phyloP scores from a whole-genome alignment of 352 stramenopile species.

The Phytophthora pisi region DNA sequence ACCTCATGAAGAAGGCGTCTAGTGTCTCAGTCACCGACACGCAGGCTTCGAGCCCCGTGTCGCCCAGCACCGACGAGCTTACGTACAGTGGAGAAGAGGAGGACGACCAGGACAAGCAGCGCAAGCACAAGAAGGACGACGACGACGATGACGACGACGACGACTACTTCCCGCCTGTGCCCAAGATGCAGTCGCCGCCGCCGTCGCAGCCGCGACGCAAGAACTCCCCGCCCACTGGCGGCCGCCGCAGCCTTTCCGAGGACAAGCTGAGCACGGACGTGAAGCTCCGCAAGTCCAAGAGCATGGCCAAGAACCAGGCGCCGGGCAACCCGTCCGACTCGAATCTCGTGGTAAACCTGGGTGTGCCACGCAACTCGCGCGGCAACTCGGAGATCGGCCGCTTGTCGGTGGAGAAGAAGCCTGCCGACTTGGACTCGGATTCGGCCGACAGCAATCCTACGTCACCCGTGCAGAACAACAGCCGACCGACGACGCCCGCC shows the following conservation, averaged over 20 bases:
- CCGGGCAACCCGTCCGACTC: slow-evolving; percentile 25
- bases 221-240: slow-evolving; percentile 11
- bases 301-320: slow-evolving; percentile 37
- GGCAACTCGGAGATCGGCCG: slow-evolving; percentile 46
- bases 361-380: slow-evolving; percentile 35
- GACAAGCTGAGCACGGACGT: slow-evolving; percentile 17
- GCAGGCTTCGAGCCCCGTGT: slow-evolving; percentile 35
- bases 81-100: slow-evolving; percentile 31
- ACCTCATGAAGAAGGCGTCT: slow-evolving; percentile 70
- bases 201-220: slow-evolving; percentile 10
- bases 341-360: slow-evolving; percentile 33
- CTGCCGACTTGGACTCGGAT: slow-evolving; percentile 9
- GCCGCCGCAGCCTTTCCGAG: slow-evolving; percentile 26
- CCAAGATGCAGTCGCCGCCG: slow-evolving; percentile 19
- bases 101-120: slow-evolving; percentile 35
- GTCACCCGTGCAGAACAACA: slow-evolving; percentile 14
- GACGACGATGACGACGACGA: slow-evolving; percentile 37
- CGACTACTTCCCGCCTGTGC: slow-evolving; percentile 35
- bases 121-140: slow-evolving; percentile 26
- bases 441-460: slow-evolving; percentile 5
- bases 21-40: slow-evolving; percentile 37
- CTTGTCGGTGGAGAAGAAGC: slow-evolving; percentile 42
- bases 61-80: slow-evolving; percentile 27
- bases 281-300: slow-evolving; percentile 44
- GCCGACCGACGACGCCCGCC: slow-evolving; percentile 1